A percentile compares a stretch with the other conserved stretches of the same genome.
Evolutionary conservation across 2,329 filamentous ascomycete genomes (phyloP).

Genomic region (Bipolaris sorokiniana): DNA sequence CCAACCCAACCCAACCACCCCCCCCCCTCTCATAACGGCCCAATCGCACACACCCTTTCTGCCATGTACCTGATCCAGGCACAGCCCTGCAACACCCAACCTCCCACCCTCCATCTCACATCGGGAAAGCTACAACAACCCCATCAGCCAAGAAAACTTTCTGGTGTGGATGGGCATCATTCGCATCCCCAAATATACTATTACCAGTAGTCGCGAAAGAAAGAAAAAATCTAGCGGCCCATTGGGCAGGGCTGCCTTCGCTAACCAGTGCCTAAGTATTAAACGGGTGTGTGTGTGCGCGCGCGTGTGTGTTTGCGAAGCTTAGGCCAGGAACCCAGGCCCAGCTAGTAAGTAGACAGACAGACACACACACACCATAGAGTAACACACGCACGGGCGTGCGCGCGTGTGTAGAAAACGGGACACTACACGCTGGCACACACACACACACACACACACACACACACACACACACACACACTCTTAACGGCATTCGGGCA

Average conservation of each 20-base stretch:
- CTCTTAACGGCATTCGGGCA: too few species aligned
- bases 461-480: not conserved
- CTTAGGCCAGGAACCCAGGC: slow-evolving; percentile 4
- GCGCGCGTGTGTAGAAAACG: not conserved
- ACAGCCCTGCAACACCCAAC: slow-evolving; percentile 26
- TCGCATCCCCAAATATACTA: not conserved
- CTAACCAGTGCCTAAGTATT: too few species aligned
- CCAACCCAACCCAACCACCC: slow-evolving; percentile 22
- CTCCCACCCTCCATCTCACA: too few species aligned
- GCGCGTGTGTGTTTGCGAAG: too few species aligned
- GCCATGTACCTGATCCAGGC: slow-evolving; percentile 30
- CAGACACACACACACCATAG: too few species aligned
- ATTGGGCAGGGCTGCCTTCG: slow-evolving; percentile 8
- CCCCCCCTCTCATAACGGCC: not conserved
- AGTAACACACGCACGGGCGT: too few species aligned
- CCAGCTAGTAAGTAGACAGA: not conserved
- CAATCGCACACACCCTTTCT: slow-evolving; percentile 36
- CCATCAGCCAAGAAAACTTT: not conserved
- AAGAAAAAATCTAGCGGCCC: not conserved
- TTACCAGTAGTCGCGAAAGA: too few species aligned
- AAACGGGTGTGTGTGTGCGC: too few species aligned
- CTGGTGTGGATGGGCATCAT: not conserved
- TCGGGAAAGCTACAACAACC: too few species aligned
- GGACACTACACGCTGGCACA: slow-evolving; percentile 15
- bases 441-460: not conserved